phyloP scores from a whole-genome alignment of 1,139 yeast species.

The Blastobotrys proliferans region DNA sequence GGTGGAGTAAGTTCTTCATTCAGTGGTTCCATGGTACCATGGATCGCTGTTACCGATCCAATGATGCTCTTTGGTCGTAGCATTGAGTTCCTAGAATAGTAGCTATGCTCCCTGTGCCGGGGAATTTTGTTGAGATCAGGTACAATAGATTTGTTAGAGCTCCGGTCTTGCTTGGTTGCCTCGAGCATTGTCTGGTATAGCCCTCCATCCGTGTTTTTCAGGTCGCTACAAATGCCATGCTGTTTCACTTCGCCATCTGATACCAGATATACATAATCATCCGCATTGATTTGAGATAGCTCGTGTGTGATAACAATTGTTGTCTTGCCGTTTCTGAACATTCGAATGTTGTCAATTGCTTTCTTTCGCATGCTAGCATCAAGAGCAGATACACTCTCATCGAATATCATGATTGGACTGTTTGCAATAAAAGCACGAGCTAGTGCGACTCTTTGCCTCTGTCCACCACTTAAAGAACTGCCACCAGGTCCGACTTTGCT shows the following conservation, averaged over 20 bases:
- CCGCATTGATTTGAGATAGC: conserved; percentile 46
- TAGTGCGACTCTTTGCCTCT: conserved; percentile 72
- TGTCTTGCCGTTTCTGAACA: conserved; percentile 64
- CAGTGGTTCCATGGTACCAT: background rate
- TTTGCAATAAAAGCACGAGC: conserved; percentile 78
- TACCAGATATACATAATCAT: conserved; percentile 56
- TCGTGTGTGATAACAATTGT: conserved; percentile 84
- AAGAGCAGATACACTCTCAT: conserved; percentile 81
- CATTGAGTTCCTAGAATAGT: background rate
- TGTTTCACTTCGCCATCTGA: conserved; percentile 53
- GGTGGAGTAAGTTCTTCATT: background rate
- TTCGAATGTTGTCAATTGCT: conserved; percentile 48
- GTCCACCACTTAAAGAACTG: conserved; percentile 79
- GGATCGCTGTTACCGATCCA: conserved; percentile 1
- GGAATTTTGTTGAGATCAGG: background rate
- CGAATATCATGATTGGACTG: conserved; percentile 70
- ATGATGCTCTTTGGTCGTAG: conserved; percentile 6
- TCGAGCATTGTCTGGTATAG: conserved; percentile 6
- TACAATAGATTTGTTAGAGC: background rate
- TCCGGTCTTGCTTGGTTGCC: conserved; percentile 1
- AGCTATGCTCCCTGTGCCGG: background rate
- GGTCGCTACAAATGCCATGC: conserved; percentile 39
- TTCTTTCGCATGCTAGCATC: conserved; percentile 48
- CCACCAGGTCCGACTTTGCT: conserved; percentile 48
- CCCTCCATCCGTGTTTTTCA: conserved; percentile 23